Conservation (phyloP, 768 basidiomycete species). For the Mycena albidolilacea region DNA sequence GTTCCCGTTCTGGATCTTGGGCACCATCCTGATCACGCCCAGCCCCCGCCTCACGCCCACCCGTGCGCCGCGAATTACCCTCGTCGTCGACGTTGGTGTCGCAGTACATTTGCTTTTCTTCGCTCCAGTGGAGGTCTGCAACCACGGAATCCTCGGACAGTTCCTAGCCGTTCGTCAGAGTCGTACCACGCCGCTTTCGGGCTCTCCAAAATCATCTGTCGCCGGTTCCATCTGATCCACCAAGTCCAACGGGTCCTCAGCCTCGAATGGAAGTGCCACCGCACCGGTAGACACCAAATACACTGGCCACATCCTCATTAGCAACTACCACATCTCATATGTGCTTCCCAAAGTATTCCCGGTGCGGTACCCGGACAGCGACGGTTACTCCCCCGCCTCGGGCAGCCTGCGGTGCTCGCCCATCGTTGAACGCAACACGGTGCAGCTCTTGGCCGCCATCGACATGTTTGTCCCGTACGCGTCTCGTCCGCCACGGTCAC, state of each 20-base stretch:
- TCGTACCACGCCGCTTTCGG: conserved; percentile 74
- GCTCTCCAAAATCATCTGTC: conserved; percentile 49
- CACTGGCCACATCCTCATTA: conserved; percentile 83
- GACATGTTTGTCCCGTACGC: conserved; percentile 82
- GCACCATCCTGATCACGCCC: conserved; percentile 74
- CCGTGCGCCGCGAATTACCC: conserved; percentile 59
- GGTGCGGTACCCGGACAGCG: conserved; percentile 50
- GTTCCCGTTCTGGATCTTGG: conserved; percentile 77
- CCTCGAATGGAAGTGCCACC: conserved; percentile 43
- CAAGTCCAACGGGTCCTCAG: conserved; percentile 52
- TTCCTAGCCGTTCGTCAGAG: conserved; percentile 72
- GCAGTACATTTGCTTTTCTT: conserved; percentile 93
- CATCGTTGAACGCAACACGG: conserved; percentile 69
- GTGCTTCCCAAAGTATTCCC: conserved; percentile 80
- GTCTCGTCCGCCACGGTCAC: conserved; percentile 77
- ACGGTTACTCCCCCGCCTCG: conserved; percentile 43
- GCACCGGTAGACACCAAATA: conserved; percentile 76
- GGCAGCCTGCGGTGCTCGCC: conserved; percentile 66
- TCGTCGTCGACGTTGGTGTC: conserved; percentile 89
- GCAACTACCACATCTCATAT: conserved; percentile 82
- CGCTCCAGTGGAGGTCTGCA: conserved; percentile 93
- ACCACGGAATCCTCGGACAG: conserved; percentile 17
- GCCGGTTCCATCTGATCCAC: conserved; percentile 53
- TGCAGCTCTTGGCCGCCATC: conserved; percentile 87
- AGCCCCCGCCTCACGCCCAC: conserved; percentile 50